Base-by-base conservation (phyloP, 352 stramenopile genomes). In the Phytophthora pini region DNA sequence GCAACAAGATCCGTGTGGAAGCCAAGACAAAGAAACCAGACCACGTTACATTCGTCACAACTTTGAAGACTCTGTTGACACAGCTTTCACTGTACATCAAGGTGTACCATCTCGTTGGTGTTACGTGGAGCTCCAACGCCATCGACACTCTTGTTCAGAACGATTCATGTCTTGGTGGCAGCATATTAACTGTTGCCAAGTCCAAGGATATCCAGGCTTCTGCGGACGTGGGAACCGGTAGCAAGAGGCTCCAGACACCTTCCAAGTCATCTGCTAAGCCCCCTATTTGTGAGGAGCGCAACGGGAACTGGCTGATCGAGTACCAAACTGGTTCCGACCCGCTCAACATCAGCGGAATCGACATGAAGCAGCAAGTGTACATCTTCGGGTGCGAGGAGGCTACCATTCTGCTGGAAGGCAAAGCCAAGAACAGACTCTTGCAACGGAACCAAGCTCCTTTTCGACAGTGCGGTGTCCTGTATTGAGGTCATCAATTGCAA, bases 401-500 rank as follows among this genome's bases (percentile, higher is more conserved):
- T 29, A 98, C 88, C 36, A 93, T 99, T 68, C 80, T 98, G 76
- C 84, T 99, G 20, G 95, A 95, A 27, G 97, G 97, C 57, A 99
- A 99, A 80, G 97, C 97, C 68, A 99, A 99, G 81, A 98, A 89
- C 61, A 89, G 97, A 99, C 75, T 92, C 72, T 48, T 99, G 96
- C 84, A 97, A 91, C 56, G 98, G 98, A 74, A 92, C 80, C 32
- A 97, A 98, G 73, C 89, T 99, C 27, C 76, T 99, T 43, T 98
- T 99, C 65, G 97, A 99, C 71, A 93, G 93, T 59, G 87, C 90
- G 47, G 97, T 99, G 68, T 98, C 95, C 32, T 97, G 91, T 55
- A 89, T 98, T 53, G 97, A 99, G 80, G 80, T 99, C 56, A 96
- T 99, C 34, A 99, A 99, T 82, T 99, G 92, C 74, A 98, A 99